These are phyloP conservation scores for Colletotrichum filicis DNA, from an alignment of 2,329 filamentous ascomycete species.

Conservation along the genomic window DNA sequence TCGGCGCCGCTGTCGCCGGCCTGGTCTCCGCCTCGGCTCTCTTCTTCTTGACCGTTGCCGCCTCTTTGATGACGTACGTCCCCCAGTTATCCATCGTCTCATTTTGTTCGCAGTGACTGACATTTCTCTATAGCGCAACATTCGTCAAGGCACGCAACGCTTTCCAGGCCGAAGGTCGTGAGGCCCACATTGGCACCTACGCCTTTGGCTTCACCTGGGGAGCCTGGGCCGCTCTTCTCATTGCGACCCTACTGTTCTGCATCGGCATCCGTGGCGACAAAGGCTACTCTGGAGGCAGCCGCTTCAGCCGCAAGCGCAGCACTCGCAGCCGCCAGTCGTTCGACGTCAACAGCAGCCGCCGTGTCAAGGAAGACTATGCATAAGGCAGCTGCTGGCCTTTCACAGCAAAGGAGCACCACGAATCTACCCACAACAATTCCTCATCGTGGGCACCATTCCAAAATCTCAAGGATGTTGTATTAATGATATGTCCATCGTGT, in stretches of 20 bases:
- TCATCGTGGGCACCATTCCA: not conserved
- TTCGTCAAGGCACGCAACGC: conserved; percentile 77
- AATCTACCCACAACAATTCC: not conserved
- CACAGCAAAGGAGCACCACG: not conserved
- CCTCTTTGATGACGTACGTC: conserved; percentile 80
- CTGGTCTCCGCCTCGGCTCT: conserved; percentile 68
- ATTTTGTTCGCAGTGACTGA: not conserved
- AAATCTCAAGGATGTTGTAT: not conserved
- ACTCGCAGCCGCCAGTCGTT: conserved; percentile 65
- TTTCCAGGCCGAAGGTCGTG: conserved; percentile 67
- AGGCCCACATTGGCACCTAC: conserved; percentile 71
- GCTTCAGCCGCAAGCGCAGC: conserved; percentile 60
- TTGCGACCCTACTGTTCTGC: conserved; percentile 76
- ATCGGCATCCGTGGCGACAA: conserved; percentile 66
- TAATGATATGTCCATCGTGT: not conserved
- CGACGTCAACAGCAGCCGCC: conserved; percentile 61
- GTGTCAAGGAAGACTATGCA: conserved; percentile 78
- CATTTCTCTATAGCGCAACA: conserved; percentile 51
- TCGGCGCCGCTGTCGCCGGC: conserved; percentile 75
- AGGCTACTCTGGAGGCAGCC: conserved; percentile 48
- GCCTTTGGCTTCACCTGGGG: conserved; percentile 84
- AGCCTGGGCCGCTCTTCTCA: conserved; percentile 72
- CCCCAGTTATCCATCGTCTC: conserved; percentile 27
- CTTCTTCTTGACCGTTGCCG: conserved; percentile 76
- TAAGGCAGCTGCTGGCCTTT: conserved; percentile 45